phyloP scores from a whole-genome alignment of 2,329 filamentous ascomycete species.

The Scleromitrula shiraiana region DNA sequence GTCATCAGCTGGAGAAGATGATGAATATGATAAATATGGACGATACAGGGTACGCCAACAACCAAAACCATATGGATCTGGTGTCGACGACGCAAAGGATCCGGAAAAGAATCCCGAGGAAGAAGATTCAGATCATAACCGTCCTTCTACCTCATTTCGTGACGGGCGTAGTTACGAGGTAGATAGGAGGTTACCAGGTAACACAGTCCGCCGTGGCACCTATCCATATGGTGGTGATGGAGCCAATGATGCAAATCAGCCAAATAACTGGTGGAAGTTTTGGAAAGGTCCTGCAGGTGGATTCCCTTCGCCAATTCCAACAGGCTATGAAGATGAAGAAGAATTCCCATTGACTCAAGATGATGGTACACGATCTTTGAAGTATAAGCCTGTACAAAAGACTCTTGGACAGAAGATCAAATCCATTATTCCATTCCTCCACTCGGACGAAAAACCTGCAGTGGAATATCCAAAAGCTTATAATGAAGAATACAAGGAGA shows the following conservation, averaged over 20 bases:
- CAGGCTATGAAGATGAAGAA: conserved; percentile 39
- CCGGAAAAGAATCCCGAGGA: conserved; percentile 2
- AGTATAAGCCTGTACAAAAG: conserved; percentile 30
- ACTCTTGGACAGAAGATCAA: conserved; percentile 45
- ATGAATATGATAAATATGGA: conserved; percentile 25
- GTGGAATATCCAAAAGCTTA: conserved; percentile 53
- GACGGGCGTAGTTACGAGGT: neutral
- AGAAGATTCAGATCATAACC: conserved; percentile 4
- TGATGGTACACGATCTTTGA: conserved; percentile 7
- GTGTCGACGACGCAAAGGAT: conserved; percentile 16
- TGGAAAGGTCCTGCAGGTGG: conserved; percentile 56
- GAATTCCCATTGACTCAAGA: conserved; percentile 35
- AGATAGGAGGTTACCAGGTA: conserved; percentile 18
- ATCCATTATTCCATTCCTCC: conserved; percentile 39
- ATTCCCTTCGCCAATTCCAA: conserved; percentile 53
- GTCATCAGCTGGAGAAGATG: conserved; percentile 17
- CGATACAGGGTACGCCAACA: conserved; percentile 17
- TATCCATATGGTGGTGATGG: conserved; percentile 18
- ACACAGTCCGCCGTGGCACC: conserved; percentile 16
- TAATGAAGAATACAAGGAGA: conserved; percentile 52
- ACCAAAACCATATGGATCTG: conserved; percentile 16
- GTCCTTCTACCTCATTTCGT: conserved; percentile 5
- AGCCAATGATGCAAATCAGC: conserved; percentile 9
- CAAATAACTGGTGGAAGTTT: conserved; percentile 49
- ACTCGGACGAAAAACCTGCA: conserved; percentile 21